A percentile compares a stretch with the other conserved stretches of the same genome.
These are phyloP conservation scores for Exophiala bonariae DNA, from an alignment of 2,329 filamentous ascomycete genomes.

Conservation along the genomic window DNA sequence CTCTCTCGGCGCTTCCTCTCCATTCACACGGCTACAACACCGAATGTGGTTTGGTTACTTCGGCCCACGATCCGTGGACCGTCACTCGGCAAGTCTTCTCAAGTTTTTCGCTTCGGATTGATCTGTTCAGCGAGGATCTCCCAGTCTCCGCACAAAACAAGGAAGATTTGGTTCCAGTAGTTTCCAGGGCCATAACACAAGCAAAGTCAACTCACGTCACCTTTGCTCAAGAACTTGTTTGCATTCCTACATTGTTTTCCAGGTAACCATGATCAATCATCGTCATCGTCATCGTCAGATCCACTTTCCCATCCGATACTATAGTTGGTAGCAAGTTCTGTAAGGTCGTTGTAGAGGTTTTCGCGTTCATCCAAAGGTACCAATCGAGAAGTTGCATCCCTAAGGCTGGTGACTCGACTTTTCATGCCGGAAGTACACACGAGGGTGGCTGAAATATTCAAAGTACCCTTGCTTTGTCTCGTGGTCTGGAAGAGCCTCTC, in stretches of 20 bases:
- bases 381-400: conserved; percentile 61
- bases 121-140: too few species aligned
- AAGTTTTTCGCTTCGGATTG: too few species aligned
- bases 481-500: conserved; percentile 61
- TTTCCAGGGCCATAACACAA: too few species aligned
- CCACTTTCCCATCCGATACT: conserved; percentile 43
- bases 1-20: too few species aligned
- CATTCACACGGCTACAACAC: too few species aligned
- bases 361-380: conserved; percentile 79
- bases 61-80: too few species aligned
- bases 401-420: conserved; percentile 64
- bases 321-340: conserved; percentile 83
- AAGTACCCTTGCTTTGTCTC: conserved; percentile 45
- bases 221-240: neutral
- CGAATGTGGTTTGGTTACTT: too few species aligned
- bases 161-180: too few species aligned
- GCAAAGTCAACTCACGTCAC: too few species aligned
- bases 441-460: conserved; percentile 28
- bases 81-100: too few species aligned
- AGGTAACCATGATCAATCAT: conserved; percentile 14
- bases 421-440: conserved; percentile 76
- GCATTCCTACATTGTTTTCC: neutral
- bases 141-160: too few species aligned
- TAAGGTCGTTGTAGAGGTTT: conserved; percentile 74
- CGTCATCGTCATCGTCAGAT: conserved; percentile 45